Conservation (phyloP, 179 eudicot genomes). For the Beta lomatogona region DNA sequence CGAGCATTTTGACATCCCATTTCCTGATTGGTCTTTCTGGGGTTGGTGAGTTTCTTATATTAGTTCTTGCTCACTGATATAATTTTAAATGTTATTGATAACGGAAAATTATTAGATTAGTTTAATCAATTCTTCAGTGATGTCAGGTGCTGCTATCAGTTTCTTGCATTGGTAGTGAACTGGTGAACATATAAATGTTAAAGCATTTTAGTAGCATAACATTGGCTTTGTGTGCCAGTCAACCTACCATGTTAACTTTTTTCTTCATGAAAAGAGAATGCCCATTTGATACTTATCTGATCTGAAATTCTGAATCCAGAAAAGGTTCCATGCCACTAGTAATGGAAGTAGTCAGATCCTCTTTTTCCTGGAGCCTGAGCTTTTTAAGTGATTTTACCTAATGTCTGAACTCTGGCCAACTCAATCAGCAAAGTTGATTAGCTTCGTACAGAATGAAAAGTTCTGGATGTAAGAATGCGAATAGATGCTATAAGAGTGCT, state of each 20-base stretch:
- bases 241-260: not conserved
- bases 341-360: not conserved
- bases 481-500: not conserved
- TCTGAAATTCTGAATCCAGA: not conserved
- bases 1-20: conserved; percentile 75
- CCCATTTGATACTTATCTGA: not conserved
- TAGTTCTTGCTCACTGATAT: not conserved
- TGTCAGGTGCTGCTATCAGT: not conserved
- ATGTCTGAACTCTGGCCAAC: not conserved
- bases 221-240: not conserved
- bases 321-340: not conserved
- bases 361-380: not conserved
- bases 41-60: conserved; percentile 60
- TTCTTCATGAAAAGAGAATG: not conserved
- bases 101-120: not conserved
- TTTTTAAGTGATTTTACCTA: not conserved
- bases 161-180: not conserved
- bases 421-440: not conserved
- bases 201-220: not conserved
- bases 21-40: conserved; percentile 99
- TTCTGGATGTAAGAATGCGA: not conserved
- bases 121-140: not conserved
- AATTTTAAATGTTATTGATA: not conserved
- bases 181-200: not conserved
- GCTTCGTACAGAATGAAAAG: not conserved